These are phyloP conservation scores for Pseudogymnoascus sp. DNA, from an alignment of 2,329 filamentous ascomycete genomes.

Conservation along the genomic window DNA sequence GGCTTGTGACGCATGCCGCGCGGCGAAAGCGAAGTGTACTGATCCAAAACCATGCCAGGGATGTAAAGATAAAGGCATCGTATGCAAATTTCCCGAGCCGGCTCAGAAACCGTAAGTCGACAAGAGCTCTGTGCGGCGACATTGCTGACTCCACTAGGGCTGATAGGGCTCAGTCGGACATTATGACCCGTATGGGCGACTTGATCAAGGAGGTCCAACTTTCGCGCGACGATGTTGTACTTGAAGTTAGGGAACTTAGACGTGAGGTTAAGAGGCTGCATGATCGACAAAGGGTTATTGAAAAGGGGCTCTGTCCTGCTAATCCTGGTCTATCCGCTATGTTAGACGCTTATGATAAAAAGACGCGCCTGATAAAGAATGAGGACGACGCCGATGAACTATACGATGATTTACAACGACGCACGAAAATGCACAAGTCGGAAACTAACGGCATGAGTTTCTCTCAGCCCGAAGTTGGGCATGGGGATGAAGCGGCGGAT, in stretches of 20 bases:
- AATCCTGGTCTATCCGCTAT: not conserved
- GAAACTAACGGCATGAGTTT: not conserved
- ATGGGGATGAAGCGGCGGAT: constrained; percentile 20
- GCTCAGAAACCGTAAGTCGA: constrained; percentile 75
- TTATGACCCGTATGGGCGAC: constrained; percentile 39
- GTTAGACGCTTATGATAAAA: not conserved
- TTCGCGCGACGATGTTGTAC: not conserved
- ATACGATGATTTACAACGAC: not conserved
- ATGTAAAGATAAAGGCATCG: constrained; percentile 76
- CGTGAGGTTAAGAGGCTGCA: not conserved
- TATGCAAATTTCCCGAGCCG: constrained; percentile 84
- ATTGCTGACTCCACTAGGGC: not conserved
- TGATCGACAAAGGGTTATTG: not conserved
- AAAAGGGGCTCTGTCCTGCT: not conserved
- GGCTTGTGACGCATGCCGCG: constrained; percentile 85
- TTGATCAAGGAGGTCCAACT: constrained; percentile 19
- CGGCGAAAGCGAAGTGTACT: constrained; percentile 85
- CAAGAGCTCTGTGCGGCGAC: constrained; percentile 30
- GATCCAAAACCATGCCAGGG: constrained; percentile 76
- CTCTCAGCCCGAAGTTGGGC: constrained; percentile 12
- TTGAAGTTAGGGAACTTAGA: not conserved
- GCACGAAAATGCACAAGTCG: not conserved
- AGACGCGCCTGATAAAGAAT: not conserved
- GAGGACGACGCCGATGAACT: not conserved
- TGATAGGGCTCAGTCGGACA: constrained; percentile 52